phyloP scores from a whole-genome alignment of 1,284 basidiomycete genomes.

The Trametes sp. region DNA sequence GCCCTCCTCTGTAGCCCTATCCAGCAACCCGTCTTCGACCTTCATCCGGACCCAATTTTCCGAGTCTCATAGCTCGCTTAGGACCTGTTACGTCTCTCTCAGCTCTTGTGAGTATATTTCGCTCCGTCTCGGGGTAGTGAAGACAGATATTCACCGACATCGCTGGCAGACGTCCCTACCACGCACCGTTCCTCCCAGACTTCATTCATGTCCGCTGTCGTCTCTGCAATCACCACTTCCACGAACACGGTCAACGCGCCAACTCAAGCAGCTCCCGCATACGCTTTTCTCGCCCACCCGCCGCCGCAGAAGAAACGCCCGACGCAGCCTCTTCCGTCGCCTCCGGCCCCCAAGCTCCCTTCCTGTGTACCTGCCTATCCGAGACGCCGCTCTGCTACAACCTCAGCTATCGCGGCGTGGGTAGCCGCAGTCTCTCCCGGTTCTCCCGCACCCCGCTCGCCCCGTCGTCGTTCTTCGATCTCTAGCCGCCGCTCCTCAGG shows the following conservation, averaged over 20 bases:
- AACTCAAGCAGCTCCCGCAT: conserved; percentile 33
- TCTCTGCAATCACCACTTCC: conserved; percentile 11
- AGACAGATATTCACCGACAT: not conserved
- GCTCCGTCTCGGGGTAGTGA: too few species aligned
- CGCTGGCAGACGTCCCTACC: conserved; percentile 18
- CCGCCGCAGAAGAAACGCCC: conserved; percentile 45
- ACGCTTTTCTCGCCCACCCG: conserved; percentile 42
- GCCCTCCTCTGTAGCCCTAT: conserved; percentile 30
- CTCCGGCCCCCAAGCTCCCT: conserved; percentile 43
- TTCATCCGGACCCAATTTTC: conserved; percentile 8
- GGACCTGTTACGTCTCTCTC: conserved; percentile 12
- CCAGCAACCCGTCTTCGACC: conserved; percentile 24
- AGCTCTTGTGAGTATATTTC: conserved; percentile 18
- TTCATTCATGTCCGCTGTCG: conserved; percentile 34
- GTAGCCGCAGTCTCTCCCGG: conserved; percentile 70
- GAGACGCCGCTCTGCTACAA: conserved; percentile 45
- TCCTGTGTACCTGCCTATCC: conserved; percentile 39
- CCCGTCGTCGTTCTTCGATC: conserved; percentile 36
- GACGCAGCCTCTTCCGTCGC: conserved; percentile 42
- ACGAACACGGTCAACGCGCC: conserved; percentile 17
- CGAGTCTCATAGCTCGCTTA: not conserved
- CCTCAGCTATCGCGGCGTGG: conserved; percentile 56
- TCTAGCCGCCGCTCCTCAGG: conserved; percentile 45
- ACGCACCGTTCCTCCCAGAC: conserved; percentile 8
- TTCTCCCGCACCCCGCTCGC: conserved; percentile 58